These are phyloP conservation scores for Hordeum pubiflorum DNA, from an alignment of 202 grass and related monocot species.

Conservation along the genomic window DNA sequence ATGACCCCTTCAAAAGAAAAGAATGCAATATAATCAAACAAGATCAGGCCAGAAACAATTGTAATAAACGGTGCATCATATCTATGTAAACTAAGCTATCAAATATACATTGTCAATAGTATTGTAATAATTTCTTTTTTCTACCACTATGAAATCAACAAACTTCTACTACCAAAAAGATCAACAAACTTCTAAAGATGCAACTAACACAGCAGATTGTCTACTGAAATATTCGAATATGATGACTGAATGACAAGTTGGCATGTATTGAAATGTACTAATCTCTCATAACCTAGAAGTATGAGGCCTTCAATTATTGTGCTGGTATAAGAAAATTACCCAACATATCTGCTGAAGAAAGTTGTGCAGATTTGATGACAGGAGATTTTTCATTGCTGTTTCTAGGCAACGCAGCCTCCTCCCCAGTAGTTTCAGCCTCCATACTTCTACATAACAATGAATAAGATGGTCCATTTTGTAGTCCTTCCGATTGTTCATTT, in stretches of 20 bases:
- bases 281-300: not conserved
- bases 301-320: not conserved
- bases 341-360: slow-evolving; percentile 31
- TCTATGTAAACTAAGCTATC: slow-evolving; percentile 25
- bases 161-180: not conserved
- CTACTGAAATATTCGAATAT: not conserved
- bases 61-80: not conserved
- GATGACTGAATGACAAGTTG: slow-evolving; percentile 1
- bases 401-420: slow-evolving; percentile 21
- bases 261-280: not conserved
- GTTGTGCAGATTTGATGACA: slow-evolving; percentile 21
- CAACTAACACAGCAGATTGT: not conserved
- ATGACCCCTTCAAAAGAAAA: slow-evolving; percentile 10
- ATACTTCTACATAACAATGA: slow-evolving; percentile 18
- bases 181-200: not conserved
- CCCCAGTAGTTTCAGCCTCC: slow-evolving; percentile 22
- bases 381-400: slow-evolving; percentile 10
- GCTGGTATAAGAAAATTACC: slow-evolving; percentile 14
- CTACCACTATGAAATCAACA: not conserved
- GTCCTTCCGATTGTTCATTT: slow-evolving; percentile 19
- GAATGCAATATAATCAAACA: slow-evolving; percentile 4
- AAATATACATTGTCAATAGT: not conserved
- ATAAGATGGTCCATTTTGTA: slow-evolving; percentile 26
- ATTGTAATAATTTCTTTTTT: not conserved
- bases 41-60: not conserved